These are phyloP conservation scores for Apophysomyces elegans DNA, from an alignment of 371 early-diverging fungal genomes.

Conservation along the genomic window DNA sequence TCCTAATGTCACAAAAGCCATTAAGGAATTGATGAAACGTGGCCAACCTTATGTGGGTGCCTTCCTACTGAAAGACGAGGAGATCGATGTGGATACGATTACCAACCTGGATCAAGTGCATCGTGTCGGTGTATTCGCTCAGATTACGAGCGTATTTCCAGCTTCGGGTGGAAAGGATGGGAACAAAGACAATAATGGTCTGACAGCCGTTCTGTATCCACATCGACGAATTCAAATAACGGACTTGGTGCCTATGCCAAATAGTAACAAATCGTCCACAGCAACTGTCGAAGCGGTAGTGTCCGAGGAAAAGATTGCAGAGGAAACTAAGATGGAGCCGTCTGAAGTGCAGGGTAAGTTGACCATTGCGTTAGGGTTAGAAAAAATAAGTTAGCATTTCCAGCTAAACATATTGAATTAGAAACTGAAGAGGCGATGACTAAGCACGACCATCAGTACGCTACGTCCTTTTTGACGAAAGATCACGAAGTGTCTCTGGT, in stretches of 20 bases:
- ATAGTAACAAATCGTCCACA: conserved; percentile 12
- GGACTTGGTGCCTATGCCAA: conserved; percentile 59
- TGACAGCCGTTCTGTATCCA: conserved; percentile 94
- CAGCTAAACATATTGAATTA: conserved; percentile 14
- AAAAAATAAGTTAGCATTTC: not conserved
- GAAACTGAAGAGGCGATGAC: conserved; percentile 24
- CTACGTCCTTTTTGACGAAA: conserved; percentile 62
- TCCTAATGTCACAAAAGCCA: conserved; percentile 87
- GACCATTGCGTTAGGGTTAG: not conserved
- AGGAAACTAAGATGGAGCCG: conserved; percentile 26
- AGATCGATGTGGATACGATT: conserved; percentile 84
- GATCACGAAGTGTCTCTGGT: conserved; percentile 82
- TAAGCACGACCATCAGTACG: conserved; percentile 37
- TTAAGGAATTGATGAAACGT: conserved; percentile 87
- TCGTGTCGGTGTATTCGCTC: conserved; percentile 94
- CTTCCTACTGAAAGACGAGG: conserved; percentile 89
- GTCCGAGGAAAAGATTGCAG: conserved; percentile 15
- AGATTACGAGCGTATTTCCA: conserved; percentile 94
- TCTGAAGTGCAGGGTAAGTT: conserved; percentile 23
- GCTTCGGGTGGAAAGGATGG: conserved; percentile 58
- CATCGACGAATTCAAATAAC: conserved; percentile 89
- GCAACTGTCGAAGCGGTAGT: conserved; percentile 16
- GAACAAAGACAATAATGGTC: conserved; percentile 69
- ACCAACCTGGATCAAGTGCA: conserved; percentile 79
- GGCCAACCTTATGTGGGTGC: conserved; percentile 96